A percentile compares a stretch with the other conserved stretches of the same genome.
phyloP scores from a whole-genome alignment of 805 yeast species.

The Saccharomycopsis sp. region DNA sequence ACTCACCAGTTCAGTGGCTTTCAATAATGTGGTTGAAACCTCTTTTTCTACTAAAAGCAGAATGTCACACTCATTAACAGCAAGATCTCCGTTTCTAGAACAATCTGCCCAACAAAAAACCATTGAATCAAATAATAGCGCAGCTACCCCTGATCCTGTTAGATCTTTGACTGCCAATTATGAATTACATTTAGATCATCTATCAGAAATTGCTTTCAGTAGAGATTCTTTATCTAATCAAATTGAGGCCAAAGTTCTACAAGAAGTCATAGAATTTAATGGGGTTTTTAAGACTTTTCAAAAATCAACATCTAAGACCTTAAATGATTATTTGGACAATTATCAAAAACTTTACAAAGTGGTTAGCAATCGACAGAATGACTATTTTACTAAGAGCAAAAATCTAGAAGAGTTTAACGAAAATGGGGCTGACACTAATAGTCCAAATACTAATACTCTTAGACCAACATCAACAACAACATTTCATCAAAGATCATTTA shows the following conservation, averaged over 20 bases:
- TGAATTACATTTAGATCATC: constrained; percentile 15
- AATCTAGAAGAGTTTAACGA: constrained; percentile 9
- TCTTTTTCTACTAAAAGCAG: constrained; percentile 3
- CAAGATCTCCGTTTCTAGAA: background rate
- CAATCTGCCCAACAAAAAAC: too few species aligned
- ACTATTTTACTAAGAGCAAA: constrained; percentile 14
- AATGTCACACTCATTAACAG: background rate
- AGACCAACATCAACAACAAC: background rate
- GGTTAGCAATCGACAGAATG: constrained; percentile 4
- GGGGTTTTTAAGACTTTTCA: constrained; percentile 3
- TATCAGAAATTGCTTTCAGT: constrained; percentile 13
- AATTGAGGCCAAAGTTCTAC: constrained; percentile 12
- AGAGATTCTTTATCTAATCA: constrained; percentile 14
- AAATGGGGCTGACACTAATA: background rate
- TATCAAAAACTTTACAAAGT: constrained; percentile 7
- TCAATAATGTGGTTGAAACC: constrained; percentile 11
- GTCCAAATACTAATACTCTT: background rate
- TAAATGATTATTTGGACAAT: constrained; percentile 3
- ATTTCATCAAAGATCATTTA: constrained; percentile 7
- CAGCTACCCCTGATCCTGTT: background rate
- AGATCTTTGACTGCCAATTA: constrained; percentile 14
- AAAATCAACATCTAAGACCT: background rate
- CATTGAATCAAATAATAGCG: too few species aligned
- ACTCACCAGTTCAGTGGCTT: background rate
- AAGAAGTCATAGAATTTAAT: constrained; percentile 10